Percentiles rank a stretch among this genome's conserved stretches.
Conservation (phyloP, 1,284 basidiomycete genomes). For the Pisolithus thermaeus region DNA sequence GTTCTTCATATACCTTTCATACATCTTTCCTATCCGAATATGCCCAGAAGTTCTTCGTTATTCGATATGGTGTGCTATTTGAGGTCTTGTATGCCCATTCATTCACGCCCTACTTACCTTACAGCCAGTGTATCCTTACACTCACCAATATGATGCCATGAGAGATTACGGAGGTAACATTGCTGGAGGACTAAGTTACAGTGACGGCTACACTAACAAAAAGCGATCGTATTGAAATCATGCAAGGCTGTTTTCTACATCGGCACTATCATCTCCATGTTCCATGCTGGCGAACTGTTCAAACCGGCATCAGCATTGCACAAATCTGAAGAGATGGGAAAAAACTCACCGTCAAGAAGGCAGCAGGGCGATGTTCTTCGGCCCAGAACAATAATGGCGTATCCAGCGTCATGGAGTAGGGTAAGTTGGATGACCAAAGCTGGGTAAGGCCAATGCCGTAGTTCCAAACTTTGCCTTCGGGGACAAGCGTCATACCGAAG, state of each 20-base stretch:
- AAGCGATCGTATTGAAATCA: slow-evolving; percentile 29
- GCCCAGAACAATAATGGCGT: slow-evolving; percentile 95
- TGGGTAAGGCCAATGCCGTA: slow-evolving; percentile 91
- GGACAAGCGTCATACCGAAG: slow-evolving; percentile 86
- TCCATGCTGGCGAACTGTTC: slow-evolving; percentile 78
- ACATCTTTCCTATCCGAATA: not conserved
- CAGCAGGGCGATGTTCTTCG: slow-evolving; percentile 87
- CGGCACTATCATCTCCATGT: slow-evolving; percentile 81
- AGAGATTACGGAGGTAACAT: slow-evolving; percentile 4
- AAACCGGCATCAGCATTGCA: not conserved
- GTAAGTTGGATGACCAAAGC: slow-evolving; percentile 80
- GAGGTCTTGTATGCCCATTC: not conserved
- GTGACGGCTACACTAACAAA: slow-evolving; percentile 3
- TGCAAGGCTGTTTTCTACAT: slow-evolving; percentile 84
- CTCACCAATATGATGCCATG: not conserved
- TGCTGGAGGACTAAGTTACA: slow-evolving; percentile 17
- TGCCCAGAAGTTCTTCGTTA: not conserved
- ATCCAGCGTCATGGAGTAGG: slow-evolving; percentile 86
- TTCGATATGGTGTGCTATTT: not conserved
- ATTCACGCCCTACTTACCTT: not conserved
- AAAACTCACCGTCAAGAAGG: slow-evolving; percentile 76
- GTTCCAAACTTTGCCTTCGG: slow-evolving; percentile 91
- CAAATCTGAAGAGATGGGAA: not conserved
- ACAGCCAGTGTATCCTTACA: slow-evolving; percentile 3
- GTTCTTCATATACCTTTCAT: not conserved